phyloP scores from a whole-genome alignment of 78 protist genomes.

The Isochrysis galbana region DNA sequence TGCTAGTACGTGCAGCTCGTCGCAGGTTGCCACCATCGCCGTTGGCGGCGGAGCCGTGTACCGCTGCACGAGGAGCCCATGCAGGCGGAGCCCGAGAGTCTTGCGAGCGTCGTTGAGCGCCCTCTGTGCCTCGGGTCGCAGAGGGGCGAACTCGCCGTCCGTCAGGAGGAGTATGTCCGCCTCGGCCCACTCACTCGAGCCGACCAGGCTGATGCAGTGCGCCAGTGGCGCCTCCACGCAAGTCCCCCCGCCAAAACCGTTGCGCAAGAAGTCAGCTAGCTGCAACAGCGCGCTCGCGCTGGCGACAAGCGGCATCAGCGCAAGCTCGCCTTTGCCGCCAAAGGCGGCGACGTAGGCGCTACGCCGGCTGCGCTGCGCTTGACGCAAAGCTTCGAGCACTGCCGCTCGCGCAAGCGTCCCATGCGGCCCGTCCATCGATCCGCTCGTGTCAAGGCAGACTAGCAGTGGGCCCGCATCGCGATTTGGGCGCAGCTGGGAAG shows the following conservation, averaged over 20 bases:
- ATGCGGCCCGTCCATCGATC: not conserved
- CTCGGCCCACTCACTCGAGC: not conserved
- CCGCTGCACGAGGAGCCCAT: not conserved
- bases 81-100: not conserved
- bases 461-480: not conserved
- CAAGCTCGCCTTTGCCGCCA: not conserved
- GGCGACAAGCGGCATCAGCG: not conserved
- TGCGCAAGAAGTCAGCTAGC: not conserved
- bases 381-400: not conserved
- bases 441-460: not conserved
- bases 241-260: not conserved
- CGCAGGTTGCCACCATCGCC: not conserved
- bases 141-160: not conserved
- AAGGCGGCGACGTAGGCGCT: not conserved
- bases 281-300: not conserved
- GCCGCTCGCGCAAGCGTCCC: not conserved
- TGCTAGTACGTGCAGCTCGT: no score
- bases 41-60: not conserved
- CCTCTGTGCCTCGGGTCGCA: not conserved
- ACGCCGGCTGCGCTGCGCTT: not conserved
- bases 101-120: not conserved
- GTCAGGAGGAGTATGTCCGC: not conserved
- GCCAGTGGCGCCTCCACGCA: not conserved
- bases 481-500: not conserved
- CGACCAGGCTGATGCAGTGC: not conserved